Conservation (phyloP, 805 yeast genomes). For the Barnettozyma populi region DNA sequence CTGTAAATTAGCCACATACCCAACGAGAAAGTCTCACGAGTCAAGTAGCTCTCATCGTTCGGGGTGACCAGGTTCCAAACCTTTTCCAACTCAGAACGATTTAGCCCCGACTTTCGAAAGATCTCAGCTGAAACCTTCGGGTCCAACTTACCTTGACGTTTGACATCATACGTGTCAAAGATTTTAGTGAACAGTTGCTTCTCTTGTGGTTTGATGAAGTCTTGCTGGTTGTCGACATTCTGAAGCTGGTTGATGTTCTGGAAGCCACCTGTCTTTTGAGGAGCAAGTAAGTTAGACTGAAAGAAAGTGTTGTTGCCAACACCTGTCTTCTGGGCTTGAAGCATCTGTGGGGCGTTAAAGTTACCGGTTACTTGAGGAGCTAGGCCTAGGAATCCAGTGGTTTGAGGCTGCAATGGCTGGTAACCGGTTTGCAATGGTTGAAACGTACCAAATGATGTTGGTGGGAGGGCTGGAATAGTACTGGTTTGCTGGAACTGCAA, state of each 20-base stretch:
- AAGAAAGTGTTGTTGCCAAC: constrained; percentile 37
- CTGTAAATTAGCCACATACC: constrained; percentile 97
- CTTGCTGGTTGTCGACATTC: constrained; percentile 35
- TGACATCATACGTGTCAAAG: constrained; percentile 80
- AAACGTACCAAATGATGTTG: constrained; percentile 29
- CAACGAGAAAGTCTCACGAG: constrained; percentile 87
- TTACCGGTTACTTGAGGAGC: constrained; percentile 30
- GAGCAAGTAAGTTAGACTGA: constrained; percentile 29
- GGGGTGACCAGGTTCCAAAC: constrained; percentile 90
- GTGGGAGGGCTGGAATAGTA: constrained; percentile 13
- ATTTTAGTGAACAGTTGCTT: constrained; percentile 81
- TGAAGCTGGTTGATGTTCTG: constrained; percentile 24
- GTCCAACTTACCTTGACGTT: constrained; percentile 60
- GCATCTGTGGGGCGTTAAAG: constrained; percentile 28
- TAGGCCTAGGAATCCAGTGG: constrained; percentile 30
- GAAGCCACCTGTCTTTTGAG: constrained; percentile 28
- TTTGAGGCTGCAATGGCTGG: constrained; percentile 39
- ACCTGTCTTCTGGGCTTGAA: constrained; percentile 65
- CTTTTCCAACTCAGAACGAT: constrained; percentile 77
- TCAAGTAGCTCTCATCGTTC: constrained; percentile 74
- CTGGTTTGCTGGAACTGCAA: constrained; percentile 22
- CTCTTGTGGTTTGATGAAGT: constrained; percentile 81
- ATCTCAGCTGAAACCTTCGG: constrained; percentile 81
- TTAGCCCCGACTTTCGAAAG: constrained; percentile 86
- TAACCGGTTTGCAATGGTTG: constrained; percentile 39